phyloP scores from a whole-genome alignment of 148 eudicot species.

The Limonium bicolor region DNA sequence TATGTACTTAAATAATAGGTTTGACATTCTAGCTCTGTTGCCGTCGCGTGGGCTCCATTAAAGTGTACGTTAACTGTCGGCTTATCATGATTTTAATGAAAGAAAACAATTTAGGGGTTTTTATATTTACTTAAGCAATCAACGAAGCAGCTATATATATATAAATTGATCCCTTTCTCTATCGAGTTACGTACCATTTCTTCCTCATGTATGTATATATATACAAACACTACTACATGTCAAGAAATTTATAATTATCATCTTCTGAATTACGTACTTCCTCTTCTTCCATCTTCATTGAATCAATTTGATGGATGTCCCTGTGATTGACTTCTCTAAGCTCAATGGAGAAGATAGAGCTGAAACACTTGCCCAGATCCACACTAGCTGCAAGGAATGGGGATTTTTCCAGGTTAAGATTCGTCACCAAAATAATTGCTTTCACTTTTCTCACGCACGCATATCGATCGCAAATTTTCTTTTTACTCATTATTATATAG shows the following conservation, averaged over 20 bases:
- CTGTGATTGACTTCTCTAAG: slow-evolving; percentile 89
- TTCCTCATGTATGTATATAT: no score
- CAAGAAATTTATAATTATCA: not conserved
- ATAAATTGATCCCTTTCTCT: not conserved
- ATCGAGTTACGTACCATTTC: not conserved
- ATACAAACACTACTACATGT: not conserved
- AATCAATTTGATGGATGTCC: slow-evolving; percentile 87
- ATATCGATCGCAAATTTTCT: not conserved
- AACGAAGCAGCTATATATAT: not conserved
- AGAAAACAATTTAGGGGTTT: no score
- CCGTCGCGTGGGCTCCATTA: no score
- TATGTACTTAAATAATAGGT: no score
- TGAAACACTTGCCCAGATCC: slow-evolving; percentile 53
- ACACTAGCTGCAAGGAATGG: slow-evolving; percentile 72
- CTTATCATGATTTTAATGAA: no score
- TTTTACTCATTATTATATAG: not conserved
- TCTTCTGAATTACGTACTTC: not conserved
- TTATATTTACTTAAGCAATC: not conserved
- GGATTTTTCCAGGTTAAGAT: slow-evolving; percentile 85
- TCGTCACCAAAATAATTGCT: not conserved
- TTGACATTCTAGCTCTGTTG: no score
- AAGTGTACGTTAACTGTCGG: no score
- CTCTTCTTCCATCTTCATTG: slow-evolving; percentile 1
- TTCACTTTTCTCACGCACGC: not conserved
- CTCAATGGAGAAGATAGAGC: slow-evolving; percentile 71